Base-by-base conservation (phyloP, 2,329 filamentous ascomycete species). In the Trichoderma atrobrunneum region DNA sequence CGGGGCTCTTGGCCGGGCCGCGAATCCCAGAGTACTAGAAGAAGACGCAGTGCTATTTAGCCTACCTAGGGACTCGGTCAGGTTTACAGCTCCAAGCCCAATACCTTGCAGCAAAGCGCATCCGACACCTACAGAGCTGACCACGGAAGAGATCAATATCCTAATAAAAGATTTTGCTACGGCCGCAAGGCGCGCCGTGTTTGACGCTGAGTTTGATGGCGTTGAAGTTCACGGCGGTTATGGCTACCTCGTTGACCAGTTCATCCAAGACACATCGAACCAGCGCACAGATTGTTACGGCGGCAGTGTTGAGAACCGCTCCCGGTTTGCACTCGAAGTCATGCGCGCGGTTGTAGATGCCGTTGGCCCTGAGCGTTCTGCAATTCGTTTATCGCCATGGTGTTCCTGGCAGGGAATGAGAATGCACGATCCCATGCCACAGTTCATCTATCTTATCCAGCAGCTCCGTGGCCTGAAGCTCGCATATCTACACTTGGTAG, bases 251-350 rank as follows among this genome's bases (percentile, higher is more conserved):
- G 3, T 65, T 11, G 62, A 54, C 62, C 62, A 65, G 5, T 65
- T 32, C 16, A 65, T 65, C 11, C 43, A 65, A 54, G 62, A 65
- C n/a, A 65, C 62, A 24, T 43, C 43, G 11, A 65, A 32, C 62
- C 62, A 54, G 39, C 43, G 62, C 24, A 54, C 39, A 54, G 39
- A 65, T 11, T 51, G 28, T 7, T 54, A 65, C 43, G 28, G 62
- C 43, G 62, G 62, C 12, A 65, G n/a, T 16, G 43, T 65, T 54
- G 62, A 65, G 28, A 65, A 65, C 28, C 62, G 62, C n/a, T 65
- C 62, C 32, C 39, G 28, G 4, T 65, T 65, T 54, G 28, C 43
- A 3, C 26, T 54, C 3, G 28, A 65, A 21, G 62, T 54, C 14
- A 65, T 65, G 62, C 28, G 48, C n/a, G 63, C 63, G 63, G 48